phyloP scores from a whole-genome alignment of 2,329 filamentous ascomycete species.

The Coniochaeta prunicola region DNA sequence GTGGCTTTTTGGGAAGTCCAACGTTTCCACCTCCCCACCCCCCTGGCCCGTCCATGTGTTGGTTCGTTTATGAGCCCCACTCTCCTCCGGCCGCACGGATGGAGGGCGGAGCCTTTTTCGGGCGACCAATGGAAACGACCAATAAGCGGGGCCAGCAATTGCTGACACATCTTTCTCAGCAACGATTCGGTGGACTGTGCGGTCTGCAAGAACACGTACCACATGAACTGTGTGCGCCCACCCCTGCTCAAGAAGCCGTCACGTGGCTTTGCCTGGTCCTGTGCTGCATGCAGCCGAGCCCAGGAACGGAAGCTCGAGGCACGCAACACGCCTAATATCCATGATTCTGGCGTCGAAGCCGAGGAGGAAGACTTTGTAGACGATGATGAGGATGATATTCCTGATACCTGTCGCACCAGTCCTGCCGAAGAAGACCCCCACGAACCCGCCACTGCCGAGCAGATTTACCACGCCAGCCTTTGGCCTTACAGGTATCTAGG shows the following conservation, averaged over 20 bases:
- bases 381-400: constrained; percentile 66
- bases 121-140: constrained; percentile 6
- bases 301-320: constrained; percentile 90
- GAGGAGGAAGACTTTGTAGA: constrained; percentile 57
- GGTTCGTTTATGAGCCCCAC: constrained; percentile 3
- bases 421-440: constrained; percentile 53
- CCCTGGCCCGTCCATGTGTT: not conserved
- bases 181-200: constrained; percentile 96
- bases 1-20: constrained; percentile 4
- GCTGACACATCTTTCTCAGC: constrained; percentile 38
- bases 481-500: constrained; percentile 97
- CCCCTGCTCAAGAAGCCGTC: constrained; percentile 93
- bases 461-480: constrained; percentile 84
- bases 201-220: constrained; percentile 89
- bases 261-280: constrained; percentile 96
- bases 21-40: constrained; percentile 2
- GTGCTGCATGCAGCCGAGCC: constrained; percentile 90
- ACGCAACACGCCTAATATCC: constrained; percentile 71
- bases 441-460: constrained; percentile 66
- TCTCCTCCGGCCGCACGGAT: constrained; percentile 2
- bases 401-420: constrained; percentile 51
- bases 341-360: constrained; percentile 60
- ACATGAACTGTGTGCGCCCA: constrained; percentile 96
- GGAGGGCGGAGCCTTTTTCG: not conserved
- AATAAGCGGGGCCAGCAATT: constrained; percentile 1